phyloP scores from a whole-genome alignment of 371 early-diverging fungal genomes.

The Phascolomyces articulosus region DNA sequence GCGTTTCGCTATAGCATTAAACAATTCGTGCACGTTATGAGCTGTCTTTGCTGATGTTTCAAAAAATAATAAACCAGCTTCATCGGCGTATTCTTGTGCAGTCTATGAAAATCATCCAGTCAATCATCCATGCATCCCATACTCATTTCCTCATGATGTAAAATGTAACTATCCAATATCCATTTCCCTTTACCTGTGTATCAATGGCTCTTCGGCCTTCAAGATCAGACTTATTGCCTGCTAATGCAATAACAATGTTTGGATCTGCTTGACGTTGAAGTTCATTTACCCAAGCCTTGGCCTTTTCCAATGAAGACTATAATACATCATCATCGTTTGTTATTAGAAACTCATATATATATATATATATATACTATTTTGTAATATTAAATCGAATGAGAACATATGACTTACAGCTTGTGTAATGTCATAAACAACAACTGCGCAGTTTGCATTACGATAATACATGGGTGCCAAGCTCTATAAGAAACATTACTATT shows the following conservation, averaged over 20 bases:
- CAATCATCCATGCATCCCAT: no score
- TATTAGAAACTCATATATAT: no score
- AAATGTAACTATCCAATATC: no score
- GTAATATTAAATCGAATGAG: no score
- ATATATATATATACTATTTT: no score
- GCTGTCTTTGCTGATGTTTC: constrained; percentile 96
- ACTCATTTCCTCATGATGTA: no score
- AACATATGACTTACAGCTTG: constrained; percentile 64
- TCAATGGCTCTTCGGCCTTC: constrained; percentile 76
- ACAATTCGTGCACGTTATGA: constrained; percentile 84
- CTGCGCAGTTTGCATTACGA: constrained; percentile 95
- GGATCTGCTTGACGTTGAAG: constrained; percentile 95
- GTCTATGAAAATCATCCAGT: constrained; percentile 57
- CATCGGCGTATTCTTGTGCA: constrained; percentile 89
- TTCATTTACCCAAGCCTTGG: constrained; percentile 99
- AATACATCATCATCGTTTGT: no score
- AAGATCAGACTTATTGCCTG: constrained; percentile 95
- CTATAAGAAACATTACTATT: constrained; percentile 34
- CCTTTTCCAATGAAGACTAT: constrained; percentile 92
- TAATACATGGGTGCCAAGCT: constrained; percentile 99
- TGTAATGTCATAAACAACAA: constrained; percentile 98
- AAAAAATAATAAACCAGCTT: constrained; percentile 84
- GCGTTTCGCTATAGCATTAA: constrained; percentile 72
- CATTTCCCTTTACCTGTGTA: constrained; percentile 47
- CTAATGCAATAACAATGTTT: constrained; percentile 95